Conservation (phyloP, 345 rosid genomes). For the Corchorus olitorius region DNA sequence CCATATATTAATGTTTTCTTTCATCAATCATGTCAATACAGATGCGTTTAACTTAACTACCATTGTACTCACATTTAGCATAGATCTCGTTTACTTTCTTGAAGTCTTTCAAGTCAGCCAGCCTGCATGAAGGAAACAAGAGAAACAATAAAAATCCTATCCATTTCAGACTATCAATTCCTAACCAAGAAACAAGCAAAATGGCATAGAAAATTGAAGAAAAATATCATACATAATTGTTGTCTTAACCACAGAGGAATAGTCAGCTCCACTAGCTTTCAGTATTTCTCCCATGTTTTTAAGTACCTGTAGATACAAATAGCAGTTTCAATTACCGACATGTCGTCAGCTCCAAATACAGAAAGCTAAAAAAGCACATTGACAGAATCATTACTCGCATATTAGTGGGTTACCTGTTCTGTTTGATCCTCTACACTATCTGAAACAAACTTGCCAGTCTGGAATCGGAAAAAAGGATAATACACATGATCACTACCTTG, state of each 20-base stretch:
- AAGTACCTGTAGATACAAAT: not conserved
- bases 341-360: not conserved
- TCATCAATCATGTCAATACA: no score
- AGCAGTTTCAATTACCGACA: not conserved
- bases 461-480: not conserved
- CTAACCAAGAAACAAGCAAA: not conserved
- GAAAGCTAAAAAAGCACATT: not conserved
- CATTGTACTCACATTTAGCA: constrained; percentile 75
- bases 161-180: not conserved
- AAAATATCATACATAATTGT: not conserved
- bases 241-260: constrained; percentile 22
- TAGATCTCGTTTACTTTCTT: constrained; percentile 94
- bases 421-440: constrained; percentile 18
- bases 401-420: constrained; percentile 1
- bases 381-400: not conserved
- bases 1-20: no score
- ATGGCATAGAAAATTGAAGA: not conserved
- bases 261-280: constrained; percentile 9
- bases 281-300: constrained; percentile 23
- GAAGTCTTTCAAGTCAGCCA: constrained; percentile 92
- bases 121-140: constrained; percentile 45
- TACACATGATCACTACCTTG: constrained; percentile 19
- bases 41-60: not conserved
- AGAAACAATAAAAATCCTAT: not conserved
- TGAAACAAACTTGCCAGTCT: not conserved